Evolutionary conservation across 371 early-diverging fungal species (phyloP).

Genomic region (Zychaea mexicana): DNA sequence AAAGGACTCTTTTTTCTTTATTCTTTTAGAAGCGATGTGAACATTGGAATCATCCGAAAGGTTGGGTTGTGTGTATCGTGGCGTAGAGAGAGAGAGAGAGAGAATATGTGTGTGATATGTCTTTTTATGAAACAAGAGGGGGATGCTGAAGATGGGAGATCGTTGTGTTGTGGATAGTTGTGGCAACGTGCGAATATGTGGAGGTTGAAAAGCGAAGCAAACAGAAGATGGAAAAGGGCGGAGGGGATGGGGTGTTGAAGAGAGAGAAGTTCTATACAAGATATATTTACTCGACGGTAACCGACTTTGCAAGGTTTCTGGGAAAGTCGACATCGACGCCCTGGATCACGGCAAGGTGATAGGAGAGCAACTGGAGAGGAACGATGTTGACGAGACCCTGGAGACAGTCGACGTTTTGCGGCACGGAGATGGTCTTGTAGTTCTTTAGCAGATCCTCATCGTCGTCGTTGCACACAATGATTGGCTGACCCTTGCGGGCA

Average conservation of each 20-base stretch:
- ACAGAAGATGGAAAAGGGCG: not conserved
- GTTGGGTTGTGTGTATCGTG: too few relatives aligned
- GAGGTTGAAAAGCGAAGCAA: not conserved
- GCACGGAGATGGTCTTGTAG: slow-evolving; percentile 87
- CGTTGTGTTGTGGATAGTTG: too few relatives aligned
- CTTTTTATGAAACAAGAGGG: not conserved
- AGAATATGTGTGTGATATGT: not conserved
- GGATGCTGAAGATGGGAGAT: not conserved
- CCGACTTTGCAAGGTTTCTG: slow-evolving; percentile 96
- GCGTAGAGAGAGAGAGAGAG: not conserved
- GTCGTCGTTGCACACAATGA: slow-evolving; percentile 90
- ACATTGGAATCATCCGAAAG: too few relatives aligned
- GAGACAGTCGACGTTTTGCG: slow-evolving; percentile 87
- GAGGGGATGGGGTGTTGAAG: not conserved
- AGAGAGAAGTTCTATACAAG: not conserved
- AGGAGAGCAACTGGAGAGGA: slow-evolving; percentile 95
- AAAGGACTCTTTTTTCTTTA: too few relatives aligned
- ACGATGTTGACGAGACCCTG: slow-evolving; percentile 89
- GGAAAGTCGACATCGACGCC: slow-evolving; percentile 99
- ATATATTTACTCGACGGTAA: slow-evolving; percentile 69
- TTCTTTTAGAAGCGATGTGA: too few relatives aligned
- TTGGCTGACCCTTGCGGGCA: slow-evolving; percentile 95
- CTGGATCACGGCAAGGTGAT: slow-evolving; percentile 93
- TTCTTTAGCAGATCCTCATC: slow-evolving; percentile 66
- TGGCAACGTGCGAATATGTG: not conserved